Conservation (phyloP, 1,284 basidiomycete genomes). For the Schizophyllum commune region DNA sequence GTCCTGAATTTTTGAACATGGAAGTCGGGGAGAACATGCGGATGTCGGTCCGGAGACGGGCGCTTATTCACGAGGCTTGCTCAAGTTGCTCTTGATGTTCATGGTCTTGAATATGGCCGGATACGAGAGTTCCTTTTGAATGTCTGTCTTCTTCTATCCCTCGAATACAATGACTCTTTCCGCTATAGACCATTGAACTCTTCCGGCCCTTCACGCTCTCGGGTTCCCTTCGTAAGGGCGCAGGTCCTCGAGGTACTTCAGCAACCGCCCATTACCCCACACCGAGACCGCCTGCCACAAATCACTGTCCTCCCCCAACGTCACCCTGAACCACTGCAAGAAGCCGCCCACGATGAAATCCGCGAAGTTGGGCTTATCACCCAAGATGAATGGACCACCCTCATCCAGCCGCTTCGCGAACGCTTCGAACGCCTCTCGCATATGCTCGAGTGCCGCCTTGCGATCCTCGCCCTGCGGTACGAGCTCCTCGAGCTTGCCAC, state of each 20-base stretch:
- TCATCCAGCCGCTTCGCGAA: not conserved
- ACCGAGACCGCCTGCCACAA: slow-evolving; percentile 25
- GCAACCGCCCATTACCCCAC: slow-evolving; percentile 29
- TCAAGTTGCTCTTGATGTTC: no score
- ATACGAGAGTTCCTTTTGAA: no score
- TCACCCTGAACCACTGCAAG: slow-evolving; percentile 22
- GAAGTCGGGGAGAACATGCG: no score
- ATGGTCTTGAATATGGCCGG: no score
- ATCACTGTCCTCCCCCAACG: slow-evolving; percentile 21
- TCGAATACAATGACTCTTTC: no score
- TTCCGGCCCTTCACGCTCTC: not conserved
- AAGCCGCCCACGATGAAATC: slow-evolving; percentile 26
- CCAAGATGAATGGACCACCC: slow-evolving; percentile 18
- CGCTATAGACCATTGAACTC: no score
- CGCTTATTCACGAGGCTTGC: no score
- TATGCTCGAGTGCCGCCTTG: not conserved
- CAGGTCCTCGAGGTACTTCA: slow-evolving; percentile 14
- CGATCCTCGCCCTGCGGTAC: not conserved
- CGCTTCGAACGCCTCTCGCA: not conserved
- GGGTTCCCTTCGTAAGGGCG: slow-evolving; percentile 9
- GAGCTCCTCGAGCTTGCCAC: not conserved
- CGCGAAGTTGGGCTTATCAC: slow-evolving; percentile 21
- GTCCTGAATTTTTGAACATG: no score
- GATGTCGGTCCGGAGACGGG: no score
- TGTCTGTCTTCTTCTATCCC: no score